Evolutionary conservation across 164 flowering plant genomes (phyloP).

Genomic region (Vitis cinerea): DNA sequence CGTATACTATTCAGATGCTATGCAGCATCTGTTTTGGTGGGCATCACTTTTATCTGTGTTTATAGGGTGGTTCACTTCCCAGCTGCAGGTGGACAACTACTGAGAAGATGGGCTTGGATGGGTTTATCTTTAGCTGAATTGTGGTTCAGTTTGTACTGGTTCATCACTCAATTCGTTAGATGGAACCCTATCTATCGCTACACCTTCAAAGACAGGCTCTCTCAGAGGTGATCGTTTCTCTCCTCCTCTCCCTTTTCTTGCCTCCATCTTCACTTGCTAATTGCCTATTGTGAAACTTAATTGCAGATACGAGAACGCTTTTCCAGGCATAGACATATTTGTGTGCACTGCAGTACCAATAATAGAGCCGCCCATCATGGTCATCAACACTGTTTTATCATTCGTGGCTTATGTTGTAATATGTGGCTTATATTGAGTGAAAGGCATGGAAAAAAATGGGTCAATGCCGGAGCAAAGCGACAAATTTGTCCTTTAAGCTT

Average conservation of each 20-base stretch:
- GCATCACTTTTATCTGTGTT: constrained; percentile 40
- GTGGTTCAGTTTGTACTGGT: constrained; percentile 47
- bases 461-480: no score
- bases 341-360: constrained; percentile 49
- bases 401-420: no score
- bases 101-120: constrained; percentile 31
- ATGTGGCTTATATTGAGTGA: no score
- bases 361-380: constrained; percentile 40
- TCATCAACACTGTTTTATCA: constrained; percentile 41
- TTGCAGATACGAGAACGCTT: constrained; percentile 15
- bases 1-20: constrained; percentile 14
- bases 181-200: constrained; percentile 34
- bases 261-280: no score
- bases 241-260: background rate
- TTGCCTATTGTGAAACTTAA: no score
- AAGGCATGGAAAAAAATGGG: no score
- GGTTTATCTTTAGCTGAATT: constrained; percentile 34
- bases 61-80: constrained; percentile 45
- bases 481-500: no score
- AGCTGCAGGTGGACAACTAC: background rate
- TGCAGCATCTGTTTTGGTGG: constrained; percentile 24
- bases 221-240: constrained; percentile 12
- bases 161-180: constrained; percentile 22
- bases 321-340: constrained; percentile 39
- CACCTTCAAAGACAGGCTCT: constrained; percentile 37